These are phyloP conservation scores for Aleurites moluccanus DNA, from an alignment of 441 rosid species.

Conservation along the genomic window DNA sequence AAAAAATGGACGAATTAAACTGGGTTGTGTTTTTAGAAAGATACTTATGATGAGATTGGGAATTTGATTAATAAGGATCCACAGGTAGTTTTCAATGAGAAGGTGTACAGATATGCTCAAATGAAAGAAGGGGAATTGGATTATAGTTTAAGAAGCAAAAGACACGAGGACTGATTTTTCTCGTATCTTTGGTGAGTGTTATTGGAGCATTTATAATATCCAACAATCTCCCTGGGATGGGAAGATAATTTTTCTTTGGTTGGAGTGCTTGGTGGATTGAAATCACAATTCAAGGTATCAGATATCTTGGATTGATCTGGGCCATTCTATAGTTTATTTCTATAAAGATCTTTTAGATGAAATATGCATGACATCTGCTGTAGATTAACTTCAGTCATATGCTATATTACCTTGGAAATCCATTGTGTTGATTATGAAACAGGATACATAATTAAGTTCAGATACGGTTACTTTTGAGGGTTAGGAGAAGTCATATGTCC, in stretches of 20 bases:
- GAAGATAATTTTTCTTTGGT: too few species aligned
- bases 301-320: too few species aligned
- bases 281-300: too few species aligned
- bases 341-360: neutral
- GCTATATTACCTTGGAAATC: neutral
- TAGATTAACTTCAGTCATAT: neutral
- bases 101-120: slow-evolving; percentile 56
- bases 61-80: slow-evolving; percentile 66
- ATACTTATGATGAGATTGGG: slow-evolving; percentile 57
- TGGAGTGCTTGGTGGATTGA: neutral
- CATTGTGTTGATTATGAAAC: neutral
- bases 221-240: neutral
- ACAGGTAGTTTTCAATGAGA: slow-evolving; percentile 70
- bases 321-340: neutral
- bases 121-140: slow-evolving; percentile 46
- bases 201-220: neutral
- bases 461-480: neutral
- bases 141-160: slow-evolving; percentile 17
- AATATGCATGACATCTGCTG: neutral
- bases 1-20: too few species aligned
- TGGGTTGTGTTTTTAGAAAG: slow-evolving; percentile 79
- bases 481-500: neutral
- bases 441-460: neutral
- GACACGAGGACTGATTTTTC: neutral
- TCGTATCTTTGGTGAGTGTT: neutral